Conservation (phyloP, 2,329 filamentous ascomycete genomes). For the Zasmidium citrigriseum region DNA sequence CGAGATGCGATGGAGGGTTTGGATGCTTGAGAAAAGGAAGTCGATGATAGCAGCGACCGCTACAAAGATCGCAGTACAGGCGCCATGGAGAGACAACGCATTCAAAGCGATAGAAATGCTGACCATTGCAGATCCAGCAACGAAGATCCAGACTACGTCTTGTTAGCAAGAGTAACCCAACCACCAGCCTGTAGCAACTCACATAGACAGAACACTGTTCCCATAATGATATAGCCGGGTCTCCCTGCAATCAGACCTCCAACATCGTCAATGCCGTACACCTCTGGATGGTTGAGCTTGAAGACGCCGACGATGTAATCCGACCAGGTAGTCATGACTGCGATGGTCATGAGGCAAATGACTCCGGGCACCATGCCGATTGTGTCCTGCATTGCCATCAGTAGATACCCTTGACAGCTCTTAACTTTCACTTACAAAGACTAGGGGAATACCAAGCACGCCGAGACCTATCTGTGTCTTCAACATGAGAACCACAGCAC, state of each 20-base stretch:
- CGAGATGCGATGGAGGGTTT: constrained; percentile 35
- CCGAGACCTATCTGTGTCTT: constrained; percentile 49
- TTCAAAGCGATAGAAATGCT: constrained; percentile 26
- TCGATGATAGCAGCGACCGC: constrained; percentile 44
- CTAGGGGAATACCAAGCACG: constrained; percentile 52
- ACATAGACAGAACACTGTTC: constrained; percentile 5
- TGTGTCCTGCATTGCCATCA: constrained; percentile 30
- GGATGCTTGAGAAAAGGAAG: constrained; percentile 36
- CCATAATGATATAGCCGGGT: constrained; percentile 37
- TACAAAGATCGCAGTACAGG: constrained; percentile 44
- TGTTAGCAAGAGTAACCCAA: background rate
- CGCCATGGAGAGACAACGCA: constrained; percentile 26
- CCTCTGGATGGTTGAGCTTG: constrained; percentile 56
- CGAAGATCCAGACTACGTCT: constrained; percentile 24
- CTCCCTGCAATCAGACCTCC: constrained; percentile 57
- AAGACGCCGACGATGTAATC: constrained; percentile 54
- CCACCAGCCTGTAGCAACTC: background rate
- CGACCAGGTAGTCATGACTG: constrained; percentile 51
- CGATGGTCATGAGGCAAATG: constrained; percentile 44
- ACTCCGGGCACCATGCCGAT: constrained; percentile 54
- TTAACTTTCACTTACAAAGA: constrained; percentile 12
- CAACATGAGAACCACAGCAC: constrained; percentile 48
- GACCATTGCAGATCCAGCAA: constrained; percentile 39
- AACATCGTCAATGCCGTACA: constrained; percentile 61
- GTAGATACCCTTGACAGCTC: background rate